Evolutionary conservation across 306 rosid genomes (phyloP), one percentile per base, ranked within the genome.

Genomic region (Aeschynomene evenia): DNA sequence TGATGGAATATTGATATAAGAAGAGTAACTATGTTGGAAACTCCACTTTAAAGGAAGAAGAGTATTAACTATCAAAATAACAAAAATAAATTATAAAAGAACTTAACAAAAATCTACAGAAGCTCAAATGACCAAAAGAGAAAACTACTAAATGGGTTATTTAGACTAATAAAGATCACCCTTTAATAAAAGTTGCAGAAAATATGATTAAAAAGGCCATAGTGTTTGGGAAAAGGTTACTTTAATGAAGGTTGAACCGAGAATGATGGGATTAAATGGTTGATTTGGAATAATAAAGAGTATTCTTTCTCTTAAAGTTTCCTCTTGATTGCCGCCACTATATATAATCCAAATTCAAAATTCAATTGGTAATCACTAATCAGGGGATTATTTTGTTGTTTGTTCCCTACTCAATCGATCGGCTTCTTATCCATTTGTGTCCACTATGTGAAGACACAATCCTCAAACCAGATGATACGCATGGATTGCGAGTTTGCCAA

Each of bases 201-300:
- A 12, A 26, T 0, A 45, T 6, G 60, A 52, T 45, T 21, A 43
- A 73, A 74, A 65, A 54, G 46, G 33, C 83, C 83, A 60, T 73
- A 5, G 74, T 70, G 80, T 59, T 77, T 77, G 80, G 81, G 75
- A 74, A 80, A 74, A 80, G 85, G 16, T 10, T 28, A 16, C 51
- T 61, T 65, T 52, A 42, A 63, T 42, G 46, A 53, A 48, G 7
- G 52, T n/a, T 21, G 49, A 62, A 73, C 58, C 34, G 12, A 52
- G 60, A 72, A 63, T 42, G 20, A 65, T 21, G 26, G 43, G 16
- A 40, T 13, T 56, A 51, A 68, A 23, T 22, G 63, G 37, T 18
- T 10, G 33, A 65, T 48, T 9, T 15, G 43, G 7, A 24, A 10
- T 8, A 24, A 10, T 8, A 45, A 63, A 55, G 33, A 31, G 10